These are phyloP conservation scores for Phanerochaete sordida DNA, from an alignment of 768 basidiomycete genomes.

Conservation along the genomic window DNA sequence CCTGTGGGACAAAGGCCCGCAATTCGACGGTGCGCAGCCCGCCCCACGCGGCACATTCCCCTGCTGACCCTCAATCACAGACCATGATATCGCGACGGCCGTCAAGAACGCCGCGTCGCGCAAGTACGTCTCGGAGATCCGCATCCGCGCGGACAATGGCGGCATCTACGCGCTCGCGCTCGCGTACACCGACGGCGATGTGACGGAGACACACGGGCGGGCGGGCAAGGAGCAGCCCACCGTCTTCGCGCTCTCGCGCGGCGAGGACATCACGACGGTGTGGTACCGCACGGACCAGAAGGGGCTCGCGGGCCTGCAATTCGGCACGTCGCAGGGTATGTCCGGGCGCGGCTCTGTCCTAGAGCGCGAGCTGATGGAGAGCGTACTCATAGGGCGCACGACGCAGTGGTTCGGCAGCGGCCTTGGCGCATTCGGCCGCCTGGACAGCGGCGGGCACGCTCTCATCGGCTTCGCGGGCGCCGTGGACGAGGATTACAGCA, in stretches of 20 bases:
- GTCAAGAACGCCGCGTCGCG: background rate
- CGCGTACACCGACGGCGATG: background rate
- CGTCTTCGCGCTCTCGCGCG: background rate
- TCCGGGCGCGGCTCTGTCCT: background rate
- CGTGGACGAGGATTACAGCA: background rate
- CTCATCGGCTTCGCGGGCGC: background rate
- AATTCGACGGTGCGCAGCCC: background rate
- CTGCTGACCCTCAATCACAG: background rate
- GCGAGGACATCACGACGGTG: slow-evolving; percentile 2
- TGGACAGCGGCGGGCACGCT: background rate
- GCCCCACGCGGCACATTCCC: background rate
- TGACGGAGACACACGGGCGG: background rate
- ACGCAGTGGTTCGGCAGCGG: background rate
- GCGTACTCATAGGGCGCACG: background rate
- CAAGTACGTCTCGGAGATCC: background rate
- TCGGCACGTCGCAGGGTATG: background rate
- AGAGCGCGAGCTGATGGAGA: background rate
- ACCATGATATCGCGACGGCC: background rate
- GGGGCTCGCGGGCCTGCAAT: background rate
- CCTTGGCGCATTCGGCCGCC: background rate
- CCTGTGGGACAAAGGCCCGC: background rate
- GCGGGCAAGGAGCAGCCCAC: background rate
- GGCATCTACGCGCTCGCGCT: background rate
- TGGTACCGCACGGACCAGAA: background rate
- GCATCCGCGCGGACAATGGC: background rate